Evolutionary conservation across 2,329 filamentous ascomycete species (phyloP), one percentile per base, ranked within the genome.

Genomic region (Fusarium pseudonygamai): DNA sequence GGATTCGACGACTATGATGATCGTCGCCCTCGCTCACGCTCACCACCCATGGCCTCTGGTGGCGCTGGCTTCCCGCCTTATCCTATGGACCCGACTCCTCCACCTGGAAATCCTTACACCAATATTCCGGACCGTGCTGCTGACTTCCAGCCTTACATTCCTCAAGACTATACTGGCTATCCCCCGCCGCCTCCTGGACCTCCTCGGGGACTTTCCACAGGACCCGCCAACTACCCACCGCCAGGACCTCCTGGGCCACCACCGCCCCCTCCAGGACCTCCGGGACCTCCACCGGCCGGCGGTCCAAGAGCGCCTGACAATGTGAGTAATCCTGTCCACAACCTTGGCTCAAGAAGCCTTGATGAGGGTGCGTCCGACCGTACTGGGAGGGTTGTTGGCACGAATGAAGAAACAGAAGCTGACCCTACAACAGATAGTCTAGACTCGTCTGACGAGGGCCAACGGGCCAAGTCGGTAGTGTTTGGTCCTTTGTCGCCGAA

Each of bases 401-500:
- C 40, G 12, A 15, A n/a, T n/a, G 34, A 20, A 46, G 22, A 40
- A 56, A 34, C n/a, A 30, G 62, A 60, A 49, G 64, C 79, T 81
- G 60, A 81, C 72, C 57, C 14, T 12, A 11, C 12, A 36, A 37
- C 40, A 84, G 82, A 79, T 78, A 71, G 69, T 75, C 15, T 84
- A 59, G 65, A 69, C 42, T 58, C 59, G 22, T 70, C 71, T 30
- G 74, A 71, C 18, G 69, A 62, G 7, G 72, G 61, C 34, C 63
- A 58, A 16, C 56, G 46, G 10, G 46, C 80, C 28, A 86, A 86
- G 67, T 84, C 84, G 2, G 85, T 88, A 3, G 73, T 79, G 4
- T 88, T 87, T 61, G 82, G 84, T 6, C 86, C 87, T 1, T 75
- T 88, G 45, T 88, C 86, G 6, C 87, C 87, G 2, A 83, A 85